Evolutionary conservation across 2,329 filamentous ascomycete genomes (phyloP).

Genomic region (Hirsutella minnesotensis): DNA sequence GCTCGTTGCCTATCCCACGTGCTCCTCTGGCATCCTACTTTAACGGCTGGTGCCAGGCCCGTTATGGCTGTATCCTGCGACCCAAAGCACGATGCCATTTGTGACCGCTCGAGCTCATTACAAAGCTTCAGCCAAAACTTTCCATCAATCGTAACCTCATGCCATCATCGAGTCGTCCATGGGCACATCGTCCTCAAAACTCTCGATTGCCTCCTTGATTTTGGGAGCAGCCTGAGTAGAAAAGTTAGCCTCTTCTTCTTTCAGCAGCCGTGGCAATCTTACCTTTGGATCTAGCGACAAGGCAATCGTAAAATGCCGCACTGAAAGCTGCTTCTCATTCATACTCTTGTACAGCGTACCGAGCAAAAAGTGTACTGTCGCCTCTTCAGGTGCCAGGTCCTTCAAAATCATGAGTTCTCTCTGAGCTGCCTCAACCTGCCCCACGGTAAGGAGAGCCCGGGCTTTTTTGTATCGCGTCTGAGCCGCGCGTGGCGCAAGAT

Average conservation of each 20-base stretch:
- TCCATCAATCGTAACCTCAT: constrained; percentile 26
- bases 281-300: constrained; percentile 96
- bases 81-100: neutral
- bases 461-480: constrained; percentile 91
- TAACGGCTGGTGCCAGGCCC: neutral
- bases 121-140: neutral
- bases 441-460: constrained; percentile 68
- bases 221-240: constrained; percentile 66
- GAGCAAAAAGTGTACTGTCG: constrained; percentile 89
- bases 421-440: constrained; percentile 59
- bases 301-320: constrained; percentile 88
- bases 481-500: constrained; percentile 68
- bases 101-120: neutral
- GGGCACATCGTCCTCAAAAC: constrained; percentile 67
- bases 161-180: constrained; percentile 55
- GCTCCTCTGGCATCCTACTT: constrained; percentile 6
- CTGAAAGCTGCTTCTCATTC: constrained; percentile 65
- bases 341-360: constrained; percentile 70
- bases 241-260: neutral
- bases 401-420: constrained; percentile 79
- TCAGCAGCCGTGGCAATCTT: constrained; percentile 15
- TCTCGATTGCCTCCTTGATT: constrained; percentile 96
- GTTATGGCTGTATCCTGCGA: neutral
- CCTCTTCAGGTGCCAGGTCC: constrained; percentile 84
- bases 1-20: constrained; percentile 4